A percentile compares a stretch with the other conserved stretches of the same genome.
Evolutionary conservation across 495 filamentous ascomycete genomes (phyloP).

Genomic region (Parathielavia hyrcaniae): DNA sequence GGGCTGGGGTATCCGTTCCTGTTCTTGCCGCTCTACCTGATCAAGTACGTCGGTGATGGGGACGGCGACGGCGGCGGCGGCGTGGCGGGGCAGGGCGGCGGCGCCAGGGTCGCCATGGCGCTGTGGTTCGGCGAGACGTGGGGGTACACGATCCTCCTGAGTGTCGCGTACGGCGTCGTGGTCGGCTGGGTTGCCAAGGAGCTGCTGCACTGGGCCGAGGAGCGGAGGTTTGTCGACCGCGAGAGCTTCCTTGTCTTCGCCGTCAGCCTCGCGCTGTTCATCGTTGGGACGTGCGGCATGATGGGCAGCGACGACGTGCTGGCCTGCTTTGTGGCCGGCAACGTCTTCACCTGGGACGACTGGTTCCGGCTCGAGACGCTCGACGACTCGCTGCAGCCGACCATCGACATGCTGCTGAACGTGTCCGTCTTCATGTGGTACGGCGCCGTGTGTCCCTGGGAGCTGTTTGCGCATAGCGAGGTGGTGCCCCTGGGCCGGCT

Average conservation of each 20-base stretch:
- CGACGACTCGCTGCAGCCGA: slow-evolving; percentile 85
- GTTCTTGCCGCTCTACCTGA: slow-evolving; percentile 75
- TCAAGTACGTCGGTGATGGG: slow-evolving; percentile 66
- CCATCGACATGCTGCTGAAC: slow-evolving; percentile 76
- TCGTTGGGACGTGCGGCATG: slow-evolving; percentile 79
- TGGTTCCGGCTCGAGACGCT: slow-evolving; percentile 87
- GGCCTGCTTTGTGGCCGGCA: slow-evolving; percentile 90
- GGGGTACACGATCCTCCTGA: slow-evolving; percentile 75
- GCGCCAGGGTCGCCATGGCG: slow-evolving; percentile 63
- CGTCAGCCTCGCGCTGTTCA: slow-evolving; percentile 57
- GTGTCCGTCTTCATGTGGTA: slow-evolving; percentile 87
- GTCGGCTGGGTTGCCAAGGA: slow-evolving; percentile 79
- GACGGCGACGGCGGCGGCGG: no score
- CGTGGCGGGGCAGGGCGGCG: slow-evolving; percentile 39
- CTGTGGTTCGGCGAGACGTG: slow-evolving; percentile 86
- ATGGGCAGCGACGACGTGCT: slow-evolving; percentile 89
- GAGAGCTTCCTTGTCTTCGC: slow-evolving; percentile 82
- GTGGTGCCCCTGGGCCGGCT: slow-evolving; percentile 73
- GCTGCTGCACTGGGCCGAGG: slow-evolving; percentile 75
- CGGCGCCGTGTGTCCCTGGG: slow-evolving; percentile 82
- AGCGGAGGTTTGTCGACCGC: slow-evolving; percentile 74
- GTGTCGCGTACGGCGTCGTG: slow-evolving; percentile 65
- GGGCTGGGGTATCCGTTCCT: slow-evolving; percentile 91
- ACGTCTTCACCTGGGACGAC: slow-evolving; percentile 84
- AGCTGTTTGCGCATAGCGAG: slow-evolving; percentile 56